Percentiles rank a stretch among this genome's conserved stretches.
Evolutionary conservation across 2,329 filamentous ascomycete species (phyloP).

Genomic region (Cryoendolithus antarcticus): DNA sequence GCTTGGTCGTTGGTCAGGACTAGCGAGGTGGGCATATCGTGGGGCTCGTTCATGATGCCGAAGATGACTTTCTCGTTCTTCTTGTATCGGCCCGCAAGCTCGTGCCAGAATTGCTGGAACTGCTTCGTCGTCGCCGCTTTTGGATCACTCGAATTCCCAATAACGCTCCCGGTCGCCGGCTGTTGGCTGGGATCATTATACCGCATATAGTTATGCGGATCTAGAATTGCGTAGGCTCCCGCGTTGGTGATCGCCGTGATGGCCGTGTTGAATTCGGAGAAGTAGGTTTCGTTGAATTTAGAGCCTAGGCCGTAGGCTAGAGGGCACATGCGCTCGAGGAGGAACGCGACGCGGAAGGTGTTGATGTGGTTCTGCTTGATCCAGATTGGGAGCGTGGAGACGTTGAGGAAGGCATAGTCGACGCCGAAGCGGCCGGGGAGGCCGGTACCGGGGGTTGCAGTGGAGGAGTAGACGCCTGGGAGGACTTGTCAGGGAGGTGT

Average conservation of each 20-base stretch:
- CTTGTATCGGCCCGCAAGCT: conserved; percentile 27
- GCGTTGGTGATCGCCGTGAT: conserved; percentile 40
- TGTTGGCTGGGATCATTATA: conserved; percentile 41
- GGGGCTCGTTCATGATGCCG: conserved; percentile 34
- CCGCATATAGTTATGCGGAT: conserved; percentile 40
- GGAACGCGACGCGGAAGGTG: conserved; percentile 43
- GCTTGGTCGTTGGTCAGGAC: conserved; percentile 36
- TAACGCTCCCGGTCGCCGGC: conserved; percentile 23
- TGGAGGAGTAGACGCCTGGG: conserved; percentile 1
- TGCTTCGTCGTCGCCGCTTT: conserved; percentile 8
- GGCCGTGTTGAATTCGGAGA: conserved; percentile 29
- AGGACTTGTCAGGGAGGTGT: too few species aligned
- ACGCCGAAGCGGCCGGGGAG: conserved; percentile 39
- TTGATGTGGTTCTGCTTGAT: conserved; percentile 35
- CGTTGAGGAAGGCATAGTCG: conserved; percentile 40
- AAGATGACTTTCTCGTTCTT: conserved; percentile 32
- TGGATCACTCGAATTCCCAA: too few species aligned
- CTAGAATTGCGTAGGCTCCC: conserved; percentile 37
- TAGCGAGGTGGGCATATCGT: conserved; percentile 27
- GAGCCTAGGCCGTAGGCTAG: conserved; percentile 4
- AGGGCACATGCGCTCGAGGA: conserved; percentile 48
- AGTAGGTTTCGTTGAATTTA: conserved; percentile 25
- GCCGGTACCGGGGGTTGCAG: conserved; percentile 15
- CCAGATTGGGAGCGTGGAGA: conserved; percentile 33
- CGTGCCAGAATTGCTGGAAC: conserved; percentile 34